These are phyloP conservation scores for Chaetomium strumarium DNA, from an alignment of 2,329 filamentous ascomycete species.

Conservation along the genomic window DNA sequence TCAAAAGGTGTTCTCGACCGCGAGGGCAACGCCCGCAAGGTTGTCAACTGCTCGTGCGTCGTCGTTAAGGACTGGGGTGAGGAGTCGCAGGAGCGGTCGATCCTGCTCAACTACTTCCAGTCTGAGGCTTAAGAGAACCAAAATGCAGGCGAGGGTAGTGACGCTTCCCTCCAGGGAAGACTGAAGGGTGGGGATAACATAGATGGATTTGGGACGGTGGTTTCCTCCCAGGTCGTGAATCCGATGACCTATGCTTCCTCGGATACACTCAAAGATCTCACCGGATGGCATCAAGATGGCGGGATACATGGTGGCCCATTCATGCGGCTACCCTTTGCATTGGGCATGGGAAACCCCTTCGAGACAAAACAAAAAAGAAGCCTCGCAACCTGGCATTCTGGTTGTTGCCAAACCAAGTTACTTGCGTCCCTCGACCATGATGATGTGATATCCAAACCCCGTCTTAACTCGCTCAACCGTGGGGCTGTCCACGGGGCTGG, in stretches of 20 bases:
- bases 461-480: constrained; percentile 68
- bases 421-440: constrained; percentile 64
- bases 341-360: constrained; percentile 29
- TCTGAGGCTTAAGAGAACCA: constrained; percentile 60
- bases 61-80: constrained; percentile 99
- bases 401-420: constrained; percentile 23
- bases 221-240: constrained; percentile 28
- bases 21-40: constrained; percentile 99
- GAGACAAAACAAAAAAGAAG: constrained; percentile 25
- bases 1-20: constrained; percentile 86
- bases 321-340: constrained; percentile 22
- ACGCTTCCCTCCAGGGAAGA: constrained; percentile 24
- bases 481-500: constrained; percentile 58
- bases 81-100: constrained; percentile 96
- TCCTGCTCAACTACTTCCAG: constrained; percentile 99
- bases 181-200: constrained; percentile 10
- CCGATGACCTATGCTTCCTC: constrained; percentile 26
- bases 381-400: constrained; percentile 22
- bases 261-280: constrained; percentile 43
- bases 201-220: constrained; percentile 28
- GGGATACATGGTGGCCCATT: constrained; percentile 25
- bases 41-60: constrained; percentile 99
- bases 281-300: constrained; percentile 38
- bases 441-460: constrained; percentile 70
- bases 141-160: constrained; percentile 25